Evolutionary conservation across 371 early-diverging fungal species (phyloP).

Genomic region (Mortierella sp.): DNA sequence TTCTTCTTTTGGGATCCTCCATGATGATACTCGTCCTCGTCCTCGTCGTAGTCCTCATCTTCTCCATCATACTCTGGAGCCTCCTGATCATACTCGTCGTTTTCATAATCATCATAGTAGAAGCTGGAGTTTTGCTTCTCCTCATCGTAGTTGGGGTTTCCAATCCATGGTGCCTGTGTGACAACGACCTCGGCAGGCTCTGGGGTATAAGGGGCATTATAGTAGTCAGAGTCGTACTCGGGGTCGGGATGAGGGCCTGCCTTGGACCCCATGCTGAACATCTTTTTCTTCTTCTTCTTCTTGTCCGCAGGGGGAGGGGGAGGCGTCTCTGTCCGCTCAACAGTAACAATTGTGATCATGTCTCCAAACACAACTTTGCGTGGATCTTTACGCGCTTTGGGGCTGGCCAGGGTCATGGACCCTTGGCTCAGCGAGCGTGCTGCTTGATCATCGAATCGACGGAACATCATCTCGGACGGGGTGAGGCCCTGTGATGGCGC

Average conservation of each 20-base stretch:
- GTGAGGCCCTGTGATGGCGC: slow-evolving; percentile 4
- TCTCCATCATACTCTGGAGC: slow-evolving; percentile 16
- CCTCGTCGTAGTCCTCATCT: slow-evolving; percentile 25
- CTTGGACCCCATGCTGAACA: no score
- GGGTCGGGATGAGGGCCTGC: slow-evolving; percentile 29
- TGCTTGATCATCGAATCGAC: slow-evolving; percentile 14
- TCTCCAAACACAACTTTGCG: slow-evolving; percentile 42
- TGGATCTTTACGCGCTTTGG: slow-evolving; percentile 14
- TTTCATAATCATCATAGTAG: slow-evolving; percentile 19
- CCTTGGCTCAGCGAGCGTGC: slow-evolving; percentile 11
- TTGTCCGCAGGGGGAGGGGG: slow-evolving; percentile 24
- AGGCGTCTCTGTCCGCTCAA: slow-evolving; percentile 29
- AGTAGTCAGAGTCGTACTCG: slow-evolving; percentile 38
- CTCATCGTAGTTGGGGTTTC: slow-evolving; percentile 49
- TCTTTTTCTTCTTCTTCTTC: slow-evolving; percentile 41
- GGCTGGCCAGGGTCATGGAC: slow-evolving; percentile 6
- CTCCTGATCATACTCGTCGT: slow-evolving; percentile 30
- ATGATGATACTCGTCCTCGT: slow-evolving; percentile 17
- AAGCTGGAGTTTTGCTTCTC: slow-evolving; percentile 32
- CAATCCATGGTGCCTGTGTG: slow-evolving; percentile 44
- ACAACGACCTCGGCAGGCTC: slow-evolving; percentile 39
- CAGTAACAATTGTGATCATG: slow-evolving; percentile 41
- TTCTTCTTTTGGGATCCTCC: slow-evolving; percentile 18
- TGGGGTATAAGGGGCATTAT: slow-evolving; percentile 38
- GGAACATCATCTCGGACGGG: slow-evolving; percentile 29